phyloP scores from a whole-genome alignment of 768 basidiomycete species.

The Suillus weaverae region DNA sequence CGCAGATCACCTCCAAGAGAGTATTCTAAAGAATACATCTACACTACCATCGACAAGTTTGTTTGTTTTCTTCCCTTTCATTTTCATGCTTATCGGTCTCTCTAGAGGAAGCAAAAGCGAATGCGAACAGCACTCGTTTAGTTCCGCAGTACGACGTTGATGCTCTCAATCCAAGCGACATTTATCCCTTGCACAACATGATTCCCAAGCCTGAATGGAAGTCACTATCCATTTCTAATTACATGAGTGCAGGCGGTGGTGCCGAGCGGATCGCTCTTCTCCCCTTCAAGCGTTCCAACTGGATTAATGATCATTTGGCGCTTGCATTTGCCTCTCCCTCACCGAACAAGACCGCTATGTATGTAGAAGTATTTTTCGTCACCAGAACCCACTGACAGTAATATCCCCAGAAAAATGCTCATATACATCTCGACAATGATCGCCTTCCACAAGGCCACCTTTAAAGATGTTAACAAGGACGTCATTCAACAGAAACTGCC shows the following conservation, averaged over 20 bases:
- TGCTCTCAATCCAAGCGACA: conserved; percentile 69
- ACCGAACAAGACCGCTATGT: conserved; percentile 65
- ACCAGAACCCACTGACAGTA: conserved; percentile 5
- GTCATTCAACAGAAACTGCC: conserved; percentile 56
- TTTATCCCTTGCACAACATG: conserved; percentile 73
- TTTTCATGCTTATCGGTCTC: conserved; percentile 4
- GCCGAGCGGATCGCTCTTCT: conserved; percentile 56
- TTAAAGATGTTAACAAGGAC: conserved; percentile 46
- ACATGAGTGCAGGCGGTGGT: conserved; percentile 52
- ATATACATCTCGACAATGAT: conserved; percentile 85
- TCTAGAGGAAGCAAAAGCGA: conserved; percentile 66
- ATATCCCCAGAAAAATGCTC: conserved; percentile 61
- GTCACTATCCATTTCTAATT: conserved; percentile 54
- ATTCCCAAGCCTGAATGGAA: conserved; percentile 83
- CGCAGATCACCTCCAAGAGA: conserved; percentile 76
- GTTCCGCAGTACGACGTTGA: conserved; percentile 73
- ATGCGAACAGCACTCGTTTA: conserved; percentile 62
- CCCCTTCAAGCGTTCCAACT: conserved; percentile 61
- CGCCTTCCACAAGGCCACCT: conserved; percentile 54
- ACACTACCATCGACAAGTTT: conserved; percentile 70
- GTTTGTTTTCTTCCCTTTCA: conserved; percentile 20
- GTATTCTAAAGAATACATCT: conserved; percentile 72
- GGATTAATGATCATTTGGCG: conserved; percentile 70
- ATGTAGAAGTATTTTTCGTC: conserved; percentile 26
- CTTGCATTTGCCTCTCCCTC: conserved; percentile 40